Conservation (phyloP, 2,329 filamentous ascomycete species). For the Nigrograna mackinnonii region DNA sequence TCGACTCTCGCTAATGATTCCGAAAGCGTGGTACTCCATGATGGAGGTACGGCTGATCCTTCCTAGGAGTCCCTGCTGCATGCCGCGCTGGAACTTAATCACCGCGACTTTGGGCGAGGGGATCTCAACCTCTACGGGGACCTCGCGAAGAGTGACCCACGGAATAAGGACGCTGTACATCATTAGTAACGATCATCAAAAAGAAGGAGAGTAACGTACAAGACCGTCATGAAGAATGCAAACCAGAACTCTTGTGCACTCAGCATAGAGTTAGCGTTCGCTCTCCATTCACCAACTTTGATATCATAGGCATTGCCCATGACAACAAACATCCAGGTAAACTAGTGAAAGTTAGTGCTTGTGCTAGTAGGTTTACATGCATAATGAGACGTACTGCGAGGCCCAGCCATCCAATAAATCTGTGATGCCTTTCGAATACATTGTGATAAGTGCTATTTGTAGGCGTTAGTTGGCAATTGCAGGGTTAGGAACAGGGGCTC, state of each 20-base stretch:
- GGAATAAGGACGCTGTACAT: conserved; percentile 31
- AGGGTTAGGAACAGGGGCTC: no score
- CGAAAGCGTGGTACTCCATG: conserved; percentile 42
- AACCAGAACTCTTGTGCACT: conserved; percentile 40
- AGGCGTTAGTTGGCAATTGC: conserved; percentile 20
- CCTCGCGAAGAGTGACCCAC: conserved; percentile 39
- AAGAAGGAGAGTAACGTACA: conserved; percentile 19
- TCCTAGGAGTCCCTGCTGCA: conserved; percentile 39
- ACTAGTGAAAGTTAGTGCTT: conserved; percentile 20
- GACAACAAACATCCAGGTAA: conserved; percentile 39
- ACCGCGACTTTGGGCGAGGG: conserved; percentile 40
- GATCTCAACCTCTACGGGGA: conserved; percentile 36
- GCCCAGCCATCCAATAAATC: conserved; percentile 39
- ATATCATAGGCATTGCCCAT: conserved; percentile 39
- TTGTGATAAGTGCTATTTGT: conserved; percentile 35
- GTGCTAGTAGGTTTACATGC: no score
- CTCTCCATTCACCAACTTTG: conserved; percentile 33
- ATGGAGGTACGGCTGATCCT: conserved; percentile 39
- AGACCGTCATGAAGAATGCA: conserved; percentile 39
- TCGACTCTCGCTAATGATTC: conserved; percentile 38
- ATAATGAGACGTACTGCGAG: conserved; percentile 27
- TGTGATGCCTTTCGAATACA: conserved; percentile 39
- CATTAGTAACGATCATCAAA: conserved; percentile 8
- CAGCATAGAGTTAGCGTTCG: conserved; percentile 28
- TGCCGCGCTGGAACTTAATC: conserved; percentile 35